These are phyloP conservation scores for Oxytropis ochrocephala DNA, from an alignment of 306 rosid species.

Conservation along the genomic window DNA sequence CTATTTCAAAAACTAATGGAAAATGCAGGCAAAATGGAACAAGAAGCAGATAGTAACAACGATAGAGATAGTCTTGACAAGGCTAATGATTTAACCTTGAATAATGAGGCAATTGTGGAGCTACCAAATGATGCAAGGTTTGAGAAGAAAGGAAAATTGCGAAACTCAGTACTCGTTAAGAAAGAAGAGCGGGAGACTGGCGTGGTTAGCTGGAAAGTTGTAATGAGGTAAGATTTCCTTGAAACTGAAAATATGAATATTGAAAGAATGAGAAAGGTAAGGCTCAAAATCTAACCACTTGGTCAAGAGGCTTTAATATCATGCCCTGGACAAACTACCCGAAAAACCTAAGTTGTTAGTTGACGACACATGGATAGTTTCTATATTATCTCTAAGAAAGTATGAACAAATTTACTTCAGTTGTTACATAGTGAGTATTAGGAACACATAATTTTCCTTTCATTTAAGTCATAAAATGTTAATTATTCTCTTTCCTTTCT, in stretches of 20 bases:
- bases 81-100: slow-evolving; percentile 21
- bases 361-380: background rate
- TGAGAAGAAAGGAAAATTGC: slow-evolving; percentile 44
- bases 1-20: slow-evolving; percentile 88
- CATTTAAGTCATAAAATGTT: background rate
- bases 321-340: background rate
- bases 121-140: slow-evolving; percentile 30
- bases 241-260: too few species aligned
- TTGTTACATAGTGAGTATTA: background rate
- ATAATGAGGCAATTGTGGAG: slow-evolving; percentile 26
- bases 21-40: slow-evolving; percentile 85
- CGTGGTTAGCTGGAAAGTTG: slow-evolving; percentile 69
- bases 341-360: background rate
- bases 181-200: slow-evolving; percentile 92
- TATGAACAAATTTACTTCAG: background rate
- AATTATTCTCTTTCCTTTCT: background rate
- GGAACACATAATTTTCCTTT: background rate
- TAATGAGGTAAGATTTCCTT: slow-evolving; percentile 45
- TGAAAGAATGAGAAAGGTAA: background rate
- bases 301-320: too few species aligned
- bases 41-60: slow-evolving; percentile 32
- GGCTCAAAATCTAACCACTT: background rate
- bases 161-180: slow-evolving; percentile 61
- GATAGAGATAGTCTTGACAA: slow-evolving; percentile 16
- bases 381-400: background rate